phyloP scores from a whole-genome alignment of 768 basidiomycete species.

The Xerocomus spinulosus region DNA sequence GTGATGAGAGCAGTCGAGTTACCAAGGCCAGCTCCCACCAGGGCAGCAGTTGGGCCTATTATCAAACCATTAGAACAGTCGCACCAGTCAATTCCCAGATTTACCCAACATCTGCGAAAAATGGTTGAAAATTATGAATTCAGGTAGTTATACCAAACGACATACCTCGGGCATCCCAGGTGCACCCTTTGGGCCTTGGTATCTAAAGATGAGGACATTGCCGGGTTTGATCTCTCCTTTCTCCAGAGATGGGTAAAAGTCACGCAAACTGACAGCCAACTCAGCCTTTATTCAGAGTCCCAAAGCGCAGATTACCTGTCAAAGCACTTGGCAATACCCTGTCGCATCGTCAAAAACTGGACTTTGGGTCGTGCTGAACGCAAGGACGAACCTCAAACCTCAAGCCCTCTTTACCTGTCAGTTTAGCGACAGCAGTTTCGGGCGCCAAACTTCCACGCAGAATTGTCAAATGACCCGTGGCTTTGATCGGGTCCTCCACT shows the following conservation, averaged over 20 bases:
- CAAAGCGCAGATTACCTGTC: constrained; percentile 45
- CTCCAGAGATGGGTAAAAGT: constrained; percentile 70
- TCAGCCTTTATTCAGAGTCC: neutral
- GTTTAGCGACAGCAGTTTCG: constrained; percentile 82
- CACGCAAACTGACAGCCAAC: constrained; percentile 44
- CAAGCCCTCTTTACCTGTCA: constrained; percentile 89
- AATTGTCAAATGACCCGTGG: constrained; percentile 83
- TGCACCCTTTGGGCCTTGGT: constrained; percentile 88
- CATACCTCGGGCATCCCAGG: constrained; percentile 84
- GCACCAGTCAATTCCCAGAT: neutral
- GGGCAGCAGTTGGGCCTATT: constrained; percentile 70
- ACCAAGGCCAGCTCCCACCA: constrained; percentile 80
- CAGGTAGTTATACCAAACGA: neutral
- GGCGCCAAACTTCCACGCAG: constrained; percentile 87
- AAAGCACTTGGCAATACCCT: constrained; percentile 77
- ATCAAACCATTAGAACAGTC: constrained; percentile 7
- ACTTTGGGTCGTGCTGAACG: neutral
- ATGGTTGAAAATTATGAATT: constrained; percentile 1
- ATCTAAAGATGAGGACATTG: constrained; percentile 75
- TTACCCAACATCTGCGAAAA: constrained; percentile 42
- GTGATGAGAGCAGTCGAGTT: constrained; percentile 79
- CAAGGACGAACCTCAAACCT: constrained; percentile 60
- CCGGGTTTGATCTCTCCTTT: constrained; percentile 73
- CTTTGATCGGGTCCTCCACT: constrained; percentile 77
- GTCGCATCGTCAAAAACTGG: constrained; percentile 1